Evolutionary conservation across 805 yeast species (phyloP).

Genomic region (Limtongia smithiae): DNA sequence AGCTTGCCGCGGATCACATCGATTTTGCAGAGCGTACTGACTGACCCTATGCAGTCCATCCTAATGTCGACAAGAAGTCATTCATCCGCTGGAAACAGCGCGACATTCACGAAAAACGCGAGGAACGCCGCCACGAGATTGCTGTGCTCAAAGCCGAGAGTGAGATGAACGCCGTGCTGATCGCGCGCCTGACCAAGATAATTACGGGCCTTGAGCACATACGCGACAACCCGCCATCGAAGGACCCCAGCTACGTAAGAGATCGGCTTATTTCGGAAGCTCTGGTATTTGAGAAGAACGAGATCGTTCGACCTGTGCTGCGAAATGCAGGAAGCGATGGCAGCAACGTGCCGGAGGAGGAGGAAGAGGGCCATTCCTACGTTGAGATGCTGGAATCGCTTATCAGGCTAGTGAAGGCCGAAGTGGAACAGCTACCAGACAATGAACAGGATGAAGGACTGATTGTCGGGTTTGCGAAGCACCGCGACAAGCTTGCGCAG

Average conservation of each 20-base stretch:
- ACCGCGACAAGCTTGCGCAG: conserved; percentile 65
- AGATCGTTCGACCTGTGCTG: conserved; percentile 2
- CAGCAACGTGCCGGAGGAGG: conserved; percentile 7
- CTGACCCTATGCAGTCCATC: conserved; percentile 62
- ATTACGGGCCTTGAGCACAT: conserved; percentile 46
- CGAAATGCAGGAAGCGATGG: conserved; percentile 28
- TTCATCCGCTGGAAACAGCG: conserved; percentile 96
- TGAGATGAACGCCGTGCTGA: conserved; percentile 74
- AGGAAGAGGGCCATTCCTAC: conserved; percentile 49
- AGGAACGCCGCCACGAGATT: conserved; percentile 73
- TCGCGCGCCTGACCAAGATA: conserved; percentile 66
- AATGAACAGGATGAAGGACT: conserved; percentile 40
- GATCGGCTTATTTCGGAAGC: conserved; percentile 34
- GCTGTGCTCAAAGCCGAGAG: conserved; percentile 69
- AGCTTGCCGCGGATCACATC: too few species aligned
- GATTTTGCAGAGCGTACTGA: not conserved
- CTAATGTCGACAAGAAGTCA: conserved; percentile 91
- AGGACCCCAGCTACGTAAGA: too few species aligned
- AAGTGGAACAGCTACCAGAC: conserved; percentile 45
- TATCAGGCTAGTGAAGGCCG: conserved; percentile 68
- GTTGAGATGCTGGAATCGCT: conserved; percentile 92
- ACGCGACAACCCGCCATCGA: too few species aligned
- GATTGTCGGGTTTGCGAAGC: conserved; percentile 48
- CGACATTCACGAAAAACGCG: conserved; percentile 91
- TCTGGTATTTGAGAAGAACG: not conserved